These are phyloP conservation scores for Exophiala oligosperma DNA, from an alignment of 2,329 filamentous ascomycete species.

Conservation along the genomic window DNA sequence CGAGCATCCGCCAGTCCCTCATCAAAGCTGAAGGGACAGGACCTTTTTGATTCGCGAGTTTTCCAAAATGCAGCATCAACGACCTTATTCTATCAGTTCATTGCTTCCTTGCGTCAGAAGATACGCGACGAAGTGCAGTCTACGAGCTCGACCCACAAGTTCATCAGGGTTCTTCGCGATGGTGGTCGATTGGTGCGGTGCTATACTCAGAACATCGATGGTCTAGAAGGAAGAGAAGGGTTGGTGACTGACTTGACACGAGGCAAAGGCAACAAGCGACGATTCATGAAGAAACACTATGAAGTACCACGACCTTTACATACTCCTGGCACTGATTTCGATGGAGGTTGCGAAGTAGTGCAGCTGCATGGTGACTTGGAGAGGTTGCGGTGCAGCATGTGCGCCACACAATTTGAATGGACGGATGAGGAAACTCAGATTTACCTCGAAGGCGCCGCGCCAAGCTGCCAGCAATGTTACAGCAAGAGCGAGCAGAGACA, in stretches of 20 bases:
- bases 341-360: constrained; percentile 53
- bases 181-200: constrained; percentile 68
- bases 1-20: constrained; percentile 33
- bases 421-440: constrained; percentile 52
- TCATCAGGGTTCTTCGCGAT: constrained; percentile 67
- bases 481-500: constrained; percentile 63
- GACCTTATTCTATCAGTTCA: constrained; percentile 71
- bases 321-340: constrained; percentile 24
- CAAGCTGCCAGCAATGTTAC: constrained; percentile 66
- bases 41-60: constrained; percentile 70
- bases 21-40: constrained; percentile 64
- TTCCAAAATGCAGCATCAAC: constrained; percentile 69
- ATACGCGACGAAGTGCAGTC: constrained; percentile 57
- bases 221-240: constrained; percentile 69
- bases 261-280: constrained; percentile 62
- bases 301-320: constrained; percentile 25
- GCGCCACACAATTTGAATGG: constrained; percentile 36
- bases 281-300: constrained; percentile 55
- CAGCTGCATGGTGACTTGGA: constrained; percentile 70
- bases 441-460: constrained; percentile 61
- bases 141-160: constrained; percentile 66
- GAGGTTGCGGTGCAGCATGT: constrained; percentile 57
- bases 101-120: constrained; percentile 65
- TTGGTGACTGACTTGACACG: constrained; percentile 62
- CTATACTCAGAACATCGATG: constrained; percentile 76